Percentiles rank a stretch among this genome's conserved stretches.
Evolutionary conservation across 495 filamentous ascomycete genomes (phyloP).

Genomic region (Immersiella caudata): DNA sequence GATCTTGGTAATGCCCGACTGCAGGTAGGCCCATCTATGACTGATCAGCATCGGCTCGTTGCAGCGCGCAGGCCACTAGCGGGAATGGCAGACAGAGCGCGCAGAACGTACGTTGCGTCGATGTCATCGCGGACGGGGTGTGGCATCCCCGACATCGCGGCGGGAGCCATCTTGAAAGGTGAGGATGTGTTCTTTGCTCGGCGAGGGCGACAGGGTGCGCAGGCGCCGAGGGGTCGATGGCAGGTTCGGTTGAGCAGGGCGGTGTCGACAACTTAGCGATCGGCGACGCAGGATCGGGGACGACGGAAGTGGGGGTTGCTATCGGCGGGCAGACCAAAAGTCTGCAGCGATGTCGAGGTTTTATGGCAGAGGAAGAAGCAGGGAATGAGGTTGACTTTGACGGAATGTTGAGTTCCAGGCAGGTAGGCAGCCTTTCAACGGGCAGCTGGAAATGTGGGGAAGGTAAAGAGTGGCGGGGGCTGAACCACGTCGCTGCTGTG

Average conservation of each 20-base stretch:
- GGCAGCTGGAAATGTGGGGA: slow-evolving; percentile 25
- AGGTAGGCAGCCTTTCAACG: slow-evolving; percentile 17
- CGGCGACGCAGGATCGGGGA: neutral
- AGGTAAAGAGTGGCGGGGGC: slow-evolving; percentile 14
- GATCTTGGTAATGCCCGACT: slow-evolving; percentile 83
- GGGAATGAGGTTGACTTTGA: neutral
- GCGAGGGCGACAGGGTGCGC: neutral
- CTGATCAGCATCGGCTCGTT: slow-evolving; percentile 25
- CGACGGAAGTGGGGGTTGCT: neutral
- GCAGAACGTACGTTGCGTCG: slow-evolving; percentile 69
- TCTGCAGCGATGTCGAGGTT: neutral
- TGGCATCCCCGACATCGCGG: slow-evolving; percentile 42
- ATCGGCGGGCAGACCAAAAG: neutral
- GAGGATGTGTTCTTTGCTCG: slow-evolving; percentile 4
- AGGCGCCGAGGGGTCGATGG: neutral
- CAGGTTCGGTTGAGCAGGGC: neutral
- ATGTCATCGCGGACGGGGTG: slow-evolving; percentile 71
- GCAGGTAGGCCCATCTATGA: slow-evolving; percentile 82
- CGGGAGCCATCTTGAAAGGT: slow-evolving; percentile 31
- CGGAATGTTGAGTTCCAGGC: neutral
- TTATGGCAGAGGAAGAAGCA: neutral
- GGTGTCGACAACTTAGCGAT: neutral
- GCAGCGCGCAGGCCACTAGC: neutral
- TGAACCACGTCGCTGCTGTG: slow-evolving; percentile 9
- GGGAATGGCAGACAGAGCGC: neutral